phyloP scores from a whole-genome alignment of 2,329 filamentous ascomycete genomes.

The Aspergillus luchuensis region DNA sequence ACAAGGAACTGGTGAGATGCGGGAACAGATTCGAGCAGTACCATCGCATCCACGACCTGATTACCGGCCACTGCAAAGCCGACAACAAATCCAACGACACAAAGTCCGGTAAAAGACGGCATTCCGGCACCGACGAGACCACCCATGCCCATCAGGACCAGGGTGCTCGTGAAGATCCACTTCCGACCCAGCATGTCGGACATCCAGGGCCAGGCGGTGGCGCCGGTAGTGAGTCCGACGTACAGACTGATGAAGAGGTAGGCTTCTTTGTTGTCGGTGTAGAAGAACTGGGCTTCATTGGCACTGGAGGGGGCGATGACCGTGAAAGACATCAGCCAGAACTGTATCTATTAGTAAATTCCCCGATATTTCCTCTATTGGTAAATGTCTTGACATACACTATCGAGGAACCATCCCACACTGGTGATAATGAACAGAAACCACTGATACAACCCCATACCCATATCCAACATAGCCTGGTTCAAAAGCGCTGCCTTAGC shows the following conservation, averaged over 20 bases:
- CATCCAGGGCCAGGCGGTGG: conserved; percentile 23
- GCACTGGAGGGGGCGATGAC: conserved; percentile 22
- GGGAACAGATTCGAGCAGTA: conserved; percentile 22
- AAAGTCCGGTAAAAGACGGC: conserved; percentile 29
- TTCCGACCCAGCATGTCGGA: conserved; percentile 23
- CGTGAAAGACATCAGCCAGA: conserved; percentile 24
- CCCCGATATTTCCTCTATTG: too few relatives aligned
- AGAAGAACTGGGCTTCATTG: conserved; percentile 26
- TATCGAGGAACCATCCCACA: conserved; percentile 26
- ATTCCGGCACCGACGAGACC: conserved; percentile 25
- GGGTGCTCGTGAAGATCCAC: conserved; percentile 24
- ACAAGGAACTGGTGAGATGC: conserved; percentile 25
- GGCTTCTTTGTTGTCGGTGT: conserved; percentile 15
- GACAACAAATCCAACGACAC: conserved; percentile 22
- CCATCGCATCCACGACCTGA: conserved; percentile 18
- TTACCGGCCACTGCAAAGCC: conserved; percentile 24
- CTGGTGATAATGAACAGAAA: conserved; percentile 23
- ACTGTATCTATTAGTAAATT: conserved; percentile 9
- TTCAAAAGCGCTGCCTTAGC: conserved; percentile 21
- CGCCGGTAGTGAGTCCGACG: conserved; percentile 19
- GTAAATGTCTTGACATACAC: conserved; percentile 13
- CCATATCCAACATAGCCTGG: conserved; percentile 23
- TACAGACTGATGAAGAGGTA: conserved; percentile 21
- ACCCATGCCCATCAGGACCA: conserved; percentile 23
- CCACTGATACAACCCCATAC: conserved; percentile 27